Conservation (phyloP, 345 rosid genomes). For the Pseudoturritis turrita region DNA sequence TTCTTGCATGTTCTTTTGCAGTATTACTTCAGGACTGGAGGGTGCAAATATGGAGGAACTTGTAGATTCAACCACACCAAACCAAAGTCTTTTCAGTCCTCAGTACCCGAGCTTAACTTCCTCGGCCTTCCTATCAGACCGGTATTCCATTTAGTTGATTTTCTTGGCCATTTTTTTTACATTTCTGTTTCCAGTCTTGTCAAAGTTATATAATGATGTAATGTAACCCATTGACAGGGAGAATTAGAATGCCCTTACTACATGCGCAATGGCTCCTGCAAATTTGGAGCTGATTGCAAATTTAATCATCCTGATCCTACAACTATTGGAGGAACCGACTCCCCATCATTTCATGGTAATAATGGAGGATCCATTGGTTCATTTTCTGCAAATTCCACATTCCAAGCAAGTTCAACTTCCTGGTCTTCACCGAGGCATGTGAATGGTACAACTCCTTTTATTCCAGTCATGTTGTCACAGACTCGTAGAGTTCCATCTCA, state of each 20-base stretch:
- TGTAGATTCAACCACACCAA: constrained; percentile 79
- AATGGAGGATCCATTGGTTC: constrained; percentile 46
- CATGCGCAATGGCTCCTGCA: constrained; percentile 97
- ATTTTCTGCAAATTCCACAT: constrained; percentile 26
- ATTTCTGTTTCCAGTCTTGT: background rate
- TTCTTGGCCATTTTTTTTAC: background rate
- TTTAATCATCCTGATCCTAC: constrained; percentile 96
- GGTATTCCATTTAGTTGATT: constrained; percentile 32
- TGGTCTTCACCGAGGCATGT: constrained; percentile 70
- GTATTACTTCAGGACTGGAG: constrained; percentile 91
- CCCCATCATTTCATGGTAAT: constrained; percentile 44
- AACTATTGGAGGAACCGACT: constrained; percentile 43
- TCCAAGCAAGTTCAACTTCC: constrained; percentile 43
- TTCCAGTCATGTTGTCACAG: constrained; percentile 59
- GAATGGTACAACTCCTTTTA: constrained; percentile 49
- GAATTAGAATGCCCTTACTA: constrained; percentile 81
- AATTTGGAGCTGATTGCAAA: constrained; percentile 73
- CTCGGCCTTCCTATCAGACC: constrained; percentile 81
- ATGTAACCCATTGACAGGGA: constrained; percentile 39
- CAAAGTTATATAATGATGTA: background rate
- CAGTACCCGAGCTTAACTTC: constrained; percentile 67
- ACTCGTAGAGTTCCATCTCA: constrained; percentile 54
- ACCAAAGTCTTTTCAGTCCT: constrained; percentile 31
- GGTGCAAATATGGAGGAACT: constrained; percentile 84
- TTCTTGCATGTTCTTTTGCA: constrained; percentile 30